Conservation (phyloP, 371 early-diverging fungal species). For the Mortierella sp. region DNA sequence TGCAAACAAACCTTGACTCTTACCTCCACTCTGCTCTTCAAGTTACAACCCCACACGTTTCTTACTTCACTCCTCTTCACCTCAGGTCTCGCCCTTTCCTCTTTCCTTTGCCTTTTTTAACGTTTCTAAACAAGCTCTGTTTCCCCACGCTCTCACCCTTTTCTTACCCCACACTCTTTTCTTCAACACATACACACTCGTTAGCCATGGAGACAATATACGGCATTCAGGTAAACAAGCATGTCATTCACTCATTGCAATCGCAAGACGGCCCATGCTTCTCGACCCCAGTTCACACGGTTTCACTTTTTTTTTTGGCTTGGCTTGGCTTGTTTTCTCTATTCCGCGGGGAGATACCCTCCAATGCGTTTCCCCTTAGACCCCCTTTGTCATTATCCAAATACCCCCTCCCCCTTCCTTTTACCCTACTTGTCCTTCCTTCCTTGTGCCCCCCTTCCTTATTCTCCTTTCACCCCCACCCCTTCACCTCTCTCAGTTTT, state of each 20-base stretch:
- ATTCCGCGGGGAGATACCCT: not conserved
- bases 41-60: not conserved
- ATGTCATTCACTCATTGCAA: not conserved
- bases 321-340: not conserved
- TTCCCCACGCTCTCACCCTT: not conserved
- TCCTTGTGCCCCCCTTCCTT: constrained; percentile 6
- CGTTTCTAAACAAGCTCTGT: not conserved
- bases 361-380: not conserved
- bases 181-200: not conserved
- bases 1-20: not conserved
- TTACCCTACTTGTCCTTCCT: not conserved
- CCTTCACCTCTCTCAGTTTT: not conserved
- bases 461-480: not conserved
- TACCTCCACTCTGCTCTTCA: not conserved
- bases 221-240: constrained; percentile 43
- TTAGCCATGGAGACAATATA: constrained; percentile 52
- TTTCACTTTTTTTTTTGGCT: not conserved
- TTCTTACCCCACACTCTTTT: not conserved
- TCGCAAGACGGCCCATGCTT: not conserved
- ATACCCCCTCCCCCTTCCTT: not conserved
- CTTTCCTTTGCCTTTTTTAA: not conserved
- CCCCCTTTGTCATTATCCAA: constrained; percentile 3
- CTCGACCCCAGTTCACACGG: constrained; percentile 1
- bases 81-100: not conserved
- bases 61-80: not conserved